A percentile compares a stretch with the other conserved stretches of the same genome.
Evolutionary conservation across 495 filamentous ascomycete genomes (phyloP).

Genomic region (Lepidopterella palustris): DNA sequence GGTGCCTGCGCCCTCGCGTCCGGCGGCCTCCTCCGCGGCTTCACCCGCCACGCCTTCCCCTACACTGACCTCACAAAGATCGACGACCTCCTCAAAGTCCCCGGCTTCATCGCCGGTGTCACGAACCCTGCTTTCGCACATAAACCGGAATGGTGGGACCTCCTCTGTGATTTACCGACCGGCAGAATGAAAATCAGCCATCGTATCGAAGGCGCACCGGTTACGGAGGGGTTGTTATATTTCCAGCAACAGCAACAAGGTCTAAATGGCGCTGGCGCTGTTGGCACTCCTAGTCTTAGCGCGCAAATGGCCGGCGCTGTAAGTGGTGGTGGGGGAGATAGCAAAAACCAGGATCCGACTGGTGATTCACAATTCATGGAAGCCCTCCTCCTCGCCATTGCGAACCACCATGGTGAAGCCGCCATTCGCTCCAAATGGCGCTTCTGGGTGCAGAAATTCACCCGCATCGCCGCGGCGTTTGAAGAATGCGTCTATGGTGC

Average conservation of each 20-base stretch:
- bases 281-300: not conserved
- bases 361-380: slow-evolving; percentile 89
- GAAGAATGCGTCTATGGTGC: slow-evolving; percentile 92
- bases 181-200: slow-evolving; percentile 90
- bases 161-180: slow-evolving; percentile 87
- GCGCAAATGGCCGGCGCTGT: slow-evolving; percentile 21
- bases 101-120: slow-evolving; percentile 95
- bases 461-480: slow-evolving; percentile 83
- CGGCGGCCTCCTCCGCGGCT: slow-evolving; percentile 88
- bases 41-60: slow-evolving; percentile 95
- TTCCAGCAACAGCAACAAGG: slow-evolving; percentile 69
- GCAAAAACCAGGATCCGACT: slow-evolving; percentile 55
- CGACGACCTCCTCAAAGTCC: slow-evolving; percentile 89
- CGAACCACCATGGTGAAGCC: slow-evolving; percentile 78
- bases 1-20: slow-evolving; percentile 89
- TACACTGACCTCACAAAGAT: slow-evolving; percentile 98
- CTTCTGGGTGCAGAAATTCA: slow-evolving; percentile 84
- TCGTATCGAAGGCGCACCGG: slow-evolving; percentile 64
- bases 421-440: slow-evolving; percentile 87
- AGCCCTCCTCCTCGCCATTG: slow-evolving; percentile 72
- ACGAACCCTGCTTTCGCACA: slow-evolving; percentile 95
- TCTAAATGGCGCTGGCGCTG: not conserved
- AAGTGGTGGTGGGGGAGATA: slow-evolving; percentile 34
- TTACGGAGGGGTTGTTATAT: slow-evolving; percentile 74
- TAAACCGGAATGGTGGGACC: slow-evolving; percentile 96